Percentiles rank a stretch among this genome's conserved stretches.
Evolutionary conservation across 2,329 filamentous ascomycete genomes (phyloP).

Genomic region (Chrysoporthe austroafricana): DNA sequence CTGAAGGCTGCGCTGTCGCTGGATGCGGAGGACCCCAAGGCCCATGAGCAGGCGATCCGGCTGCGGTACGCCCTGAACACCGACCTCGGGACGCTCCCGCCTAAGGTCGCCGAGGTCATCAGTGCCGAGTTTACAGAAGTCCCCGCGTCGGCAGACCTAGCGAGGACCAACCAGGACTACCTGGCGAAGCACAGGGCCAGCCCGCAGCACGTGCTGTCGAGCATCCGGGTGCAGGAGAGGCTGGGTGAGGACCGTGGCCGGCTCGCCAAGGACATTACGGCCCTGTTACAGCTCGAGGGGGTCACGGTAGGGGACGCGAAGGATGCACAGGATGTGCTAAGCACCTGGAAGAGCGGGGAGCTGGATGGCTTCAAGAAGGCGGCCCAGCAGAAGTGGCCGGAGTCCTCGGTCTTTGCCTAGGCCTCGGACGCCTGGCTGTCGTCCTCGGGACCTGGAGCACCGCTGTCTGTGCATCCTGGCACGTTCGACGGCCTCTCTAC

Average conservation of each 20-base stretch:
- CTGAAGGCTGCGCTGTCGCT: conserved; percentile 74
- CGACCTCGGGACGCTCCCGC: conserved; percentile 61
- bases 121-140: conserved; percentile 68
- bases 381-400: conserved; percentile 55
- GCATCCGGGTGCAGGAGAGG: conserved; percentile 61
- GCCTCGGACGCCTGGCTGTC: conserved; percentile 33
- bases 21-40: conserved; percentile 68
- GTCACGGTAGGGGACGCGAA: conserved; percentile 46
- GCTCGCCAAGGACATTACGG: conserved; percentile 65
- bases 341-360: conserved; percentile 54
- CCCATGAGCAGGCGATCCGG: conserved; percentile 75
- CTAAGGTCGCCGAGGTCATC: conserved; percentile 71
- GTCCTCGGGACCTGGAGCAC: not conserved
- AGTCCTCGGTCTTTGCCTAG: conserved; percentile 51
- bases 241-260: conserved; percentile 61
- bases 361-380: conserved; percentile 52
- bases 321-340: conserved; percentile 47
- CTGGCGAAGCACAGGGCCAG: conserved; percentile 64
- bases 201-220: conserved; percentile 65
- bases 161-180: conserved; percentile 69
- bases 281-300: conserved; percentile 46
- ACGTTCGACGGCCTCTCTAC: not conserved
- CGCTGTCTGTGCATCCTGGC: not conserved
- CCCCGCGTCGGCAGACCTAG: conserved; percentile 60
- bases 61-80: conserved; percentile 67